Evolutionary conservation across 225 moss, liverwort and hornwort genomes (phyloP), one percentile per base, ranked within the genome.

Genomic region (Takakia lepidozioides): DNA sequence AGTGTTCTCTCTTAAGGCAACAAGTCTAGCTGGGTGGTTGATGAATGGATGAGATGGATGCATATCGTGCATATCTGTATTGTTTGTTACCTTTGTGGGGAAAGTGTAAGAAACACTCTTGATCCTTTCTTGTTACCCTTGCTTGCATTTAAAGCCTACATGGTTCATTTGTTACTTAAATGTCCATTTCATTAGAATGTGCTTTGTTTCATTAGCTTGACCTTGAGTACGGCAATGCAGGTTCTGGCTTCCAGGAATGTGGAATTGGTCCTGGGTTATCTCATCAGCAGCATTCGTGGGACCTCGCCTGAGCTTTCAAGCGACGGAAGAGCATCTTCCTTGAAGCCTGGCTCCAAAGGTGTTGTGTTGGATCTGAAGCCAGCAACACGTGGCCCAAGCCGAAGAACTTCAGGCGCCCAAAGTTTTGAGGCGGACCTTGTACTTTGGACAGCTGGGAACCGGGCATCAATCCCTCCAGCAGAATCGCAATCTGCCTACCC

Each of bases 401-500:
- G 71, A 27, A 84, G 73, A 63, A 61, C 25, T 38, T 53, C 56
- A 22, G 41, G 49, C 20, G 66, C 67, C 5, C 65, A 26, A 60
- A 67, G 63, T 45, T 49, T 85, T 34, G 78, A 81, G 36, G 98
- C 81, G 46, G 98, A 91, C 52, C 64, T 98, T 27, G 80, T 88
- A 3, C 87, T 98, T 27, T 98, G 98, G 98, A 91, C 98, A 27
- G 78, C 83, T 2, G 98, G 98, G 37, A 81, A 61, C 5, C 78
- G 66, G 52, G 72, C 78, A 1, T 72, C 72, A 19, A 78, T 98
- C 46, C 98, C 98, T 10, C 59, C 73, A 9, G 67, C 78, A 20
- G 83, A 75, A 30, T 62, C 69, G 19, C 80, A 74, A 48, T n/a
- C 29, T 26, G 74, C 83, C 7, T 79, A 78, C 56, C 73, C 48